These are phyloP conservation scores for Pseudozyma thailandica DNA, from an alignment of 1,284 basidiomycete species.

Conservation along the genomic window DNA sequence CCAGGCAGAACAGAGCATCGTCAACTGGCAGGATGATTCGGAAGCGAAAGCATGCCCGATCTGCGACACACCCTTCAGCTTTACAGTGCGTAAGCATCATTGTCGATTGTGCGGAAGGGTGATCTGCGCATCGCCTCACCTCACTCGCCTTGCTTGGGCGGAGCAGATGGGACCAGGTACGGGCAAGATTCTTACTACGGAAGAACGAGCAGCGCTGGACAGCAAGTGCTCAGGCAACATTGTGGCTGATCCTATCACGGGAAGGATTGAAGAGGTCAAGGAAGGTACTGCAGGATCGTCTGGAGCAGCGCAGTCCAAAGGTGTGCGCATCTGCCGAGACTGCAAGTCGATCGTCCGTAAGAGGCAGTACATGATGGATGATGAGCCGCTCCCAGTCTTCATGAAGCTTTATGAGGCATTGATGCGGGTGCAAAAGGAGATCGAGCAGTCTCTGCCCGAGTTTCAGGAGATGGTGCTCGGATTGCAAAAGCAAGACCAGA, in stretches of 20 bases:
- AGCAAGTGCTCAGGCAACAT: constrained; percentile 54
- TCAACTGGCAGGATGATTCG: constrained; percentile 91
- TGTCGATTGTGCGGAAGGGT: constrained; percentile 93
- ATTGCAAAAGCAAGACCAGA: constrained; percentile 70
- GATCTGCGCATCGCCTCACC: constrained; percentile 88
- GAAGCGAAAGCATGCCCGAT: constrained; percentile 81
- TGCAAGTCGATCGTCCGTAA: constrained; percentile 82
- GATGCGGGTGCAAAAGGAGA: constrained; percentile 79
- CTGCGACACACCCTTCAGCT: constrained; percentile 86
- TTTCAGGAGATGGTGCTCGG: constrained; percentile 77
- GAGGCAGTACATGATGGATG: constrained; percentile 81
- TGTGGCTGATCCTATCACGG: constrained; percentile 44
- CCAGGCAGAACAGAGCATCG: constrained; percentile 82
- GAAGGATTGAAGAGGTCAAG: constrained; percentile 44
- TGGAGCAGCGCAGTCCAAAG: constrained; percentile 13
- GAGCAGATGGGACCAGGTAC: constrained; percentile 33
- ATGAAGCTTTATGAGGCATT: constrained; percentile 73
- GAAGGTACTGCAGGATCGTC: constrained; percentile 20
- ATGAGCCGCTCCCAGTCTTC: constrained; percentile 73
- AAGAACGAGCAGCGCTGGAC: constrained; percentile 23
- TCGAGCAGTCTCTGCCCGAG: constrained; percentile 76
- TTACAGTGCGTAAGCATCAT: constrained; percentile 95
- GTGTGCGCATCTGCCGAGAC: constrained; percentile 77
- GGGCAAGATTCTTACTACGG: constrained; percentile 22
- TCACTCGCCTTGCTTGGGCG: constrained; percentile 40